A percentile compares a stretch with the other conserved stretches of the same genome.
Evolutionary conservation across 805 yeast genomes (phyloP).

Genomic region (Metschnikowia kofuensis): DNA sequence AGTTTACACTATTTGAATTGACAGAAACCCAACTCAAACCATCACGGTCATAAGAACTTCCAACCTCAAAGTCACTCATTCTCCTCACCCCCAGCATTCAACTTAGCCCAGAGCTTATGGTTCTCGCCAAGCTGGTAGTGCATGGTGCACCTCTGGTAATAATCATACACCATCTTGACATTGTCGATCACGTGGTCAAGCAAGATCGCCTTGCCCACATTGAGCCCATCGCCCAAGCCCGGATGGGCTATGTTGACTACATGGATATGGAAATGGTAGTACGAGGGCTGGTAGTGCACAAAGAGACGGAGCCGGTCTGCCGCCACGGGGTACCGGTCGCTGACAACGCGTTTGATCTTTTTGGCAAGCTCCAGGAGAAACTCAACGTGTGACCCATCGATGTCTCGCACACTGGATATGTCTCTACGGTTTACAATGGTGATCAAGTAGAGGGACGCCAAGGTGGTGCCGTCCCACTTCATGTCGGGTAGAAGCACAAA

Average conservation of each 20-base stretch:
- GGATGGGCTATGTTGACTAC: slow-evolving; percentile 71
- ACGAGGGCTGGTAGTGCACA: slow-evolving; percentile 93
- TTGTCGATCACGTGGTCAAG: slow-evolving; percentile 81
- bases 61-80: background rate
- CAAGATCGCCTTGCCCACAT: slow-evolving; percentile 76
- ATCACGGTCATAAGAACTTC: too few species aligned
- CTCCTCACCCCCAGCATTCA: background rate
- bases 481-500: slow-evolving; percentile 87
- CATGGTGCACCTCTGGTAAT: slow-evolving; percentile 56
- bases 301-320: slow-evolving; percentile 67
- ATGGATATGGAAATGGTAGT: slow-evolving; percentile 93
- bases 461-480: slow-evolving; percentile 86
- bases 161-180: slow-evolving; percentile 53
- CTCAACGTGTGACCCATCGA: slow-evolving; percentile 54
- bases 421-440: slow-evolving; percentile 70
- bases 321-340: slow-evolving; percentile 36
- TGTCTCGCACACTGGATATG: slow-evolving; percentile 72
- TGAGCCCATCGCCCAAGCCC: slow-evolving; percentile 65
- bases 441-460: slow-evolving; percentile 72
- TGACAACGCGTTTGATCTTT: slow-evolving; percentile 47
- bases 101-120: slow-evolving; percentile 63
- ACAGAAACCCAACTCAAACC: too few species aligned
- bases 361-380: slow-evolving; percentile 51
- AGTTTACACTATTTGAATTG: too few species aligned
- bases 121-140: slow-evolving; percentile 71